phyloP scores from a whole-genome alignment of 108 stramenopile species.

The Hondaea fermentalgiana region DNA sequence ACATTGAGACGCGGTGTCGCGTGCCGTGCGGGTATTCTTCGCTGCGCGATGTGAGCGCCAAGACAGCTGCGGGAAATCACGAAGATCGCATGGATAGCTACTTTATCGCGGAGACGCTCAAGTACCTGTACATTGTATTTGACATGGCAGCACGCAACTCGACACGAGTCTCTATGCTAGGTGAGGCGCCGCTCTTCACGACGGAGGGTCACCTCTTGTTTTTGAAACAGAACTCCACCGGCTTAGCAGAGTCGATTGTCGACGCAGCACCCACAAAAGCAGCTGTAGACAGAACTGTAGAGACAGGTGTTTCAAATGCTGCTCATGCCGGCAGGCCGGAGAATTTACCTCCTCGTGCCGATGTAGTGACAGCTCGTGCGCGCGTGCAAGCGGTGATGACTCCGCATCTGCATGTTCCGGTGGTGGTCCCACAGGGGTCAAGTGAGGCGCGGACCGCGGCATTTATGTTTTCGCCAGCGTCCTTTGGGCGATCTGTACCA shows the following conservation, averaged over 20 bases:
- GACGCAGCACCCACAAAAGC: too few species aligned
- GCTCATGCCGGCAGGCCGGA: too few species aligned
- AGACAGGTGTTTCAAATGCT: too few species aligned
- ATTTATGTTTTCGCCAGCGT: neutral
- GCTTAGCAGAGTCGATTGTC: too few species aligned
- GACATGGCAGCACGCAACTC: conserved; percentile 23
- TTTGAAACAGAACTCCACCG: neutral
- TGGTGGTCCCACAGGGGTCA: neutral
- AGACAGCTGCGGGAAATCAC: neutral
- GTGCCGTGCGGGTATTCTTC: conserved; percentile 44
- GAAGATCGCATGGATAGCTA: conserved; percentile 50
- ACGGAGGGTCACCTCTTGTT: neutral
- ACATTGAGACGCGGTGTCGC: conserved; percentile 22
- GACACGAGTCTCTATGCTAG: neutral
- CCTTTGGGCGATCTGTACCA: neutral
- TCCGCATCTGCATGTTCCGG: neutral
- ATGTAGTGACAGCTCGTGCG: too few species aligned
- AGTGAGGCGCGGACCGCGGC: neutral
- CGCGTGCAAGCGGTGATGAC: neutral
- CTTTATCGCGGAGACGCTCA: conserved; percentile 47
- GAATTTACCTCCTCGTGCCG: too few species aligned
- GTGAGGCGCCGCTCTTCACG: neutral
- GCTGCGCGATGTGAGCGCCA: conserved; percentile 23
- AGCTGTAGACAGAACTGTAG: too few species aligned
- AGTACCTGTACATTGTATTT: conserved; percentile 48